phyloP scores from a whole-genome alignment of 1,139 yeast genomes.

The Pichia norvegensis region DNA sequence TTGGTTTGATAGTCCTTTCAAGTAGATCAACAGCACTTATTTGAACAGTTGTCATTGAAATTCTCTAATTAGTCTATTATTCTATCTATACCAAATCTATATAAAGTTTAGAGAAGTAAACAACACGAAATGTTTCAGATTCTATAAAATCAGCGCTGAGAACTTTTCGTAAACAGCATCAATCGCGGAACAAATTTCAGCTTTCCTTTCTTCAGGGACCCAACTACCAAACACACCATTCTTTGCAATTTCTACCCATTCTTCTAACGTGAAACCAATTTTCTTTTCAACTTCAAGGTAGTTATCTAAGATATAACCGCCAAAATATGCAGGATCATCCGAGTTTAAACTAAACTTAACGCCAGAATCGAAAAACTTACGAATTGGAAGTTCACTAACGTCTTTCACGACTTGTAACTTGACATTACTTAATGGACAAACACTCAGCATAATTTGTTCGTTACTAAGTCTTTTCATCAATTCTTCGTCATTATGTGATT shows the following conservation, averaged over 20 bases:
- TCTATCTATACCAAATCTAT: no score
- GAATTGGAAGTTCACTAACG: constrained; percentile 58
- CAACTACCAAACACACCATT: constrained; percentile 66
- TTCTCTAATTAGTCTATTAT: no score
- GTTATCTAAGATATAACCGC: constrained; percentile 73
- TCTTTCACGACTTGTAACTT: constrained; percentile 66
- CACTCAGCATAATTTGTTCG: constrained; percentile 48
- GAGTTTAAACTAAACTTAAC: constrained; percentile 74
- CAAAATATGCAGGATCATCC: constrained; percentile 84
- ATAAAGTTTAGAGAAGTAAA: no score
- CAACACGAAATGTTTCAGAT: neutral
- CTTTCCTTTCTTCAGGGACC: constrained; percentile 48
- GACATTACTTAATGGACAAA: constrained; percentile 73
- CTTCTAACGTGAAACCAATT: constrained; percentile 48
- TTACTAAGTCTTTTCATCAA: constrained; percentile 49
- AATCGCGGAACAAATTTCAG: constrained; percentile 35
- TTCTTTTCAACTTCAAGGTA: constrained; percentile 56
- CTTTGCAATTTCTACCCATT: constrained; percentile 52
- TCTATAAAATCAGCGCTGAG: neutral
- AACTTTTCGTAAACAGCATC: constrained; percentile 44
- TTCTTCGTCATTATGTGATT: constrained; percentile 45
- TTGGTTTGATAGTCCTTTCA: constrained; percentile 1
- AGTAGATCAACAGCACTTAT: constrained; percentile 4
- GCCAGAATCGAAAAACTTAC: constrained; percentile 46
- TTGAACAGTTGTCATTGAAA: neutral